Base-by-base conservation (phyloP, 2,329 filamentous ascomycete genomes). In the Phyllosticta citrichinensis region DNA sequence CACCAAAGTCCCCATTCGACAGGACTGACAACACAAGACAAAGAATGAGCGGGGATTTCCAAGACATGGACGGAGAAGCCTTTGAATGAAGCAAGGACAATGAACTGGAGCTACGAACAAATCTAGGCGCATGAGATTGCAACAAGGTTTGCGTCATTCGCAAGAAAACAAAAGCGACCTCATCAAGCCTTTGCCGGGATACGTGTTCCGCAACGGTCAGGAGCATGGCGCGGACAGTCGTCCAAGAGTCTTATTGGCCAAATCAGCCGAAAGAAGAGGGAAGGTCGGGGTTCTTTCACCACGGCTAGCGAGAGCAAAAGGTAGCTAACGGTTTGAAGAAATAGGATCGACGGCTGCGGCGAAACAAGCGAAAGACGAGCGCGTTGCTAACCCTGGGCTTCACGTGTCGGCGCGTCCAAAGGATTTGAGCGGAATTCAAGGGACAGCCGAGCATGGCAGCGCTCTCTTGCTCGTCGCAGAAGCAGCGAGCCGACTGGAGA, bases 301-400 rank as follows among this genome's bases (percentile, higher is more conserved):
- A 47, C 17, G 17, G 6, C 40, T 47, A 47, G 40, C 40, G 40
- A 47, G 40, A n/a, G 17, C 40, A 17, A 47, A 47, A 47, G 11
- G 24, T 50, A 54, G 58, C 58, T 60, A 60, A 60, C 58, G 58
- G 52, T 50, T 56, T 60, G 35, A 53, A 60, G 58, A 52, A 60
- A 54, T 55, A 55, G 53, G 58, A 60, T 60, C 58, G 58, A 56
- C 58, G 58, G 53, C 58, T 12, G 56, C 20, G 51, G 53, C 58
- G 47, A 52, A 51, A 24, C 35, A 20, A 54, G 53, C 52, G 20
- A 52, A 50, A 56, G 52, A 35, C 35, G 53, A 40, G 58, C n/a
- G 58, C 14, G 40, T 8, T 47, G 40, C 40, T 47, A 14, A 17
- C n/a, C 40, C 40, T 47, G 14, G 40, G n/a, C n/a, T 47, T 47